phyloP scores from a whole-genome alignment of 257 asterid species.

The Nicotiana benthamiana region DNA sequence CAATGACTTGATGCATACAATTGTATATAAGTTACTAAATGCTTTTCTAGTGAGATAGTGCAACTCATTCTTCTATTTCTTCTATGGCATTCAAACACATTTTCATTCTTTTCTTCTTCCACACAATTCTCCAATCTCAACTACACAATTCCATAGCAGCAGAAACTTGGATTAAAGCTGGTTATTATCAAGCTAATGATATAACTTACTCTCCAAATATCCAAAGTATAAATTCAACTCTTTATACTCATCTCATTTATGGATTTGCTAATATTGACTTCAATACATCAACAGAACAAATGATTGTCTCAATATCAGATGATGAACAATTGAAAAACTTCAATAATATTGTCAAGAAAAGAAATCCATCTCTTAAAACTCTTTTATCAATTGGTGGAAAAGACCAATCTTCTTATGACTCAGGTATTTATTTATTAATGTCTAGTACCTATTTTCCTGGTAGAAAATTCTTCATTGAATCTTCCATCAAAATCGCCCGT shows the following conservation, averaged over 20 bases:
- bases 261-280: neutral
- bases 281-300: neutral
- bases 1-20: neutral
- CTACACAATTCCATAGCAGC: neutral
- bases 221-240: neutral
- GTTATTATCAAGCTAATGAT: neutral
- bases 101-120: neutral
- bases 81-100: neutral
- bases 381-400: neutral
- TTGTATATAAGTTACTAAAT: neutral
- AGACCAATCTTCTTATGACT: neutral
- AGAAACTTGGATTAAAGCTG: slow-evolving; percentile 1
- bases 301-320: neutral
- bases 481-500: slow-evolving; percentile 7
- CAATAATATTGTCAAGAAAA: neutral
- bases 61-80: neutral
- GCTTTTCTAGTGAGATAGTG: neutral
- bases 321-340: neutral
- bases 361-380: neutral
- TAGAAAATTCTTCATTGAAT: slow-evolving; percentile 15
- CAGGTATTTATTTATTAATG: neutral
- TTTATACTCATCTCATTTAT: neutral
- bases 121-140: neutral
- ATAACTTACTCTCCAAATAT: neutral
- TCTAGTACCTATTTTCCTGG: neutral